phyloP scores from a whole-genome alignment of 2,329 filamentous ascomycete species.

The Pseudogymnoascus sp. region DNA sequence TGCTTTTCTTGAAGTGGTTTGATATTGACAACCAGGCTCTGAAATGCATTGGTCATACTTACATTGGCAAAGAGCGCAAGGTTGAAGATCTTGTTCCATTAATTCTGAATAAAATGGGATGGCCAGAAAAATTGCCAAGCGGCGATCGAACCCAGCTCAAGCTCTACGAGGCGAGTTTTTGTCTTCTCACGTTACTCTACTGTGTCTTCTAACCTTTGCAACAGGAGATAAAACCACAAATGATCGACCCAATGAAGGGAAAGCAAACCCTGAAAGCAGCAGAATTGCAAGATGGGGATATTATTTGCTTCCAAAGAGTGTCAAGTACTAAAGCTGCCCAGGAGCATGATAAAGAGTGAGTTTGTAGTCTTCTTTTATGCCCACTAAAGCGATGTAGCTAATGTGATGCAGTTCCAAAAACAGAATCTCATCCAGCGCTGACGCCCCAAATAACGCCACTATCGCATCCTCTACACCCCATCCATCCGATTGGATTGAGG shows the following conservation, averaged over 20 bases:
- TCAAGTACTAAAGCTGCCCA: conserved; percentile 37
- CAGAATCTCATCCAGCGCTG: not conserved
- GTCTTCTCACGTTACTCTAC: not conserved
- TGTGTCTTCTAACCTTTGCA: conserved; percentile 18
- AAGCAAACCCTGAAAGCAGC: conserved; percentile 85
- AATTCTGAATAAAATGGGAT: conserved; percentile 77
- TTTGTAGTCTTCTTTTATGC: conserved; percentile 16
- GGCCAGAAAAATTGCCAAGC: conserved; percentile 64
- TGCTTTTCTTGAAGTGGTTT: conserved; percentile 91
- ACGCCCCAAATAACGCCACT: not conserved
- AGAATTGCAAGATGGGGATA: conserved; percentile 94
- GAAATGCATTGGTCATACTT: conserved; percentile 71
- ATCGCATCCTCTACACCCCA: not conserved
- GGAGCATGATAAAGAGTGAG: conserved; percentile 20
- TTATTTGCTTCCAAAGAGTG: conserved; percentile 82
- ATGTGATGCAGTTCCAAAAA: conserved; percentile 19
- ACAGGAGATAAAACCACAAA: conserved; percentile 88
- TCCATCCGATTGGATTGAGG: conserved; percentile 48
- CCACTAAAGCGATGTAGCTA: conserved; percentile 40
- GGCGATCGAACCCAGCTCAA: conserved; percentile 53
- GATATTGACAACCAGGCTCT: conserved; percentile 70
- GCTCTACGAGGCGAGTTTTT: conserved; percentile 62
- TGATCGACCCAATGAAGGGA: conserved; percentile 91
- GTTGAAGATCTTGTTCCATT: conserved; percentile 73
- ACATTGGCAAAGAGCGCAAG: conserved; percentile 80